Conservation (phyloP, 352 stramenopile genomes). For the Globisporangium alternatum region DNA sequence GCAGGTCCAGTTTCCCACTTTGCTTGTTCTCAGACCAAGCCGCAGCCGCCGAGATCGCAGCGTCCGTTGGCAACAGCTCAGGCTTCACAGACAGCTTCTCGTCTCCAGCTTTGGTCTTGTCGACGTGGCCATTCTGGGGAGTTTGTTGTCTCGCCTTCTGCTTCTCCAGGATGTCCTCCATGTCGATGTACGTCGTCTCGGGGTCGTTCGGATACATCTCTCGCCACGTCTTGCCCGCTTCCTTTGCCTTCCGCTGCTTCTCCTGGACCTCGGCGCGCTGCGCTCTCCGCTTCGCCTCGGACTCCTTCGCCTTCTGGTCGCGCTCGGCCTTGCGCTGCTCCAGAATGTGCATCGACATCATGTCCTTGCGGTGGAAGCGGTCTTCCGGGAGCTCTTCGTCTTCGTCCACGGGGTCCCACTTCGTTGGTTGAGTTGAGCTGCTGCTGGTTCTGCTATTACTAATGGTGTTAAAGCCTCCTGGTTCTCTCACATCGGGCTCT, state of each 20-base stretch:
- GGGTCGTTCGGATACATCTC: slow-evolving; percentile 81
- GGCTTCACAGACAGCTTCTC: not conserved
- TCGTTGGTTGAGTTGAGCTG: slow-evolving; percentile 15
- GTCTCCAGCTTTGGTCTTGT: slow-evolving; percentile 12
- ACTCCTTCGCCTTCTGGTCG: slow-evolving; percentile 58
- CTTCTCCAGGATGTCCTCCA: slow-evolving; percentile 64
- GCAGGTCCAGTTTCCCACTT: slow-evolving; percentile 33
- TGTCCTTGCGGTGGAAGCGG: slow-evolving; percentile 74
- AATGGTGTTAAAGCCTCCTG: not conserved
- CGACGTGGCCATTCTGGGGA: slow-evolving; percentile 14
- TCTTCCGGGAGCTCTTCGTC: slow-evolving; percentile 79
- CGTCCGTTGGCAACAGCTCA: slow-evolving; percentile 35
- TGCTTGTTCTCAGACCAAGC: slow-evolving; percentile 48
- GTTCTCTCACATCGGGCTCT: slow-evolving; percentile 11
- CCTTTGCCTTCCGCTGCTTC: slow-evolving; percentile 45
- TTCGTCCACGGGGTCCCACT: slow-evolving; percentile 64
- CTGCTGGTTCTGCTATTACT: not conserved
- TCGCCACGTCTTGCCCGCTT: slow-evolving; percentile 66
- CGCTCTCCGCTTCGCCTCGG: slow-evolving; percentile 42
- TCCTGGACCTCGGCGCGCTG: slow-evolving; percentile 47
- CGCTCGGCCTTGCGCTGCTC: slow-evolving; percentile 63
- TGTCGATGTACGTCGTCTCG: slow-evolving; percentile 74
- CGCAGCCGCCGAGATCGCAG: slow-evolving; percentile 38
- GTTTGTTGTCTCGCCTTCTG: slow-evolving; percentile 36
- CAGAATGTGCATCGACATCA: slow-evolving; percentile 87